These are phyloP conservation scores for Colletotrichum euphorbiae DNA, from an alignment of 2,329 filamentous ascomycete genomes.

Conservation along the genomic window DNA sequence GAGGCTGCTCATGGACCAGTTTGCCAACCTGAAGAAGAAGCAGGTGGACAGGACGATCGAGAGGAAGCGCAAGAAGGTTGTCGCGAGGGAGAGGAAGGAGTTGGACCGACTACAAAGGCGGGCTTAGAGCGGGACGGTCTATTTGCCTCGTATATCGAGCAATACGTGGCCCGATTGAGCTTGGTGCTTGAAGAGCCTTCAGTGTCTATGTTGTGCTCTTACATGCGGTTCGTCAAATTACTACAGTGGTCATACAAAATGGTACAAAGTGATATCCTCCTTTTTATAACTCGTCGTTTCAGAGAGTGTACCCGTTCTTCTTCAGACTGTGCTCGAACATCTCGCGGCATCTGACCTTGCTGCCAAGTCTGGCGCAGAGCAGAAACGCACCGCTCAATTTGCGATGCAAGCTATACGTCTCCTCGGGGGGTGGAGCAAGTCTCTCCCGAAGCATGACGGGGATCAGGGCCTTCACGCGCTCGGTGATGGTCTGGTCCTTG, in stretches of 20 bases:
- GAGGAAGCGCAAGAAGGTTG: slow-evolving; percentile 88
- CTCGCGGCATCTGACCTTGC: slow-evolving; percentile 81
- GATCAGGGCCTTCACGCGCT: slow-evolving; percentile 87
- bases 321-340: slow-evolving; percentile 75
- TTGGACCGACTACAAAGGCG: slow-evolving; percentile 59
- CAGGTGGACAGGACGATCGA: slow-evolving; percentile 88
- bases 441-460: slow-evolving; percentile 93
- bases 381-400: slow-evolving; percentile 97
- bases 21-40: slow-evolving; percentile 84
- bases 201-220: slow-evolving; percentile 10
- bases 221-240: slow-evolving; percentile 2
- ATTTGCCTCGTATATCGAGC: slow-evolving; percentile 11
- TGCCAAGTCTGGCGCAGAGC: slow-evolving; percentile 87
- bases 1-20: slow-evolving; percentile 81
- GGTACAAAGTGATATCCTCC: slow-evolving; percentile 15
- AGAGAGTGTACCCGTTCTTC: slow-evolving; percentile 46
- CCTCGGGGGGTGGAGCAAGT: slow-evolving; percentile 91
- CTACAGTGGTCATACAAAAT: slow-evolving; percentile 37
- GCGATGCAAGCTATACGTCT: slow-evolving; percentile 95
- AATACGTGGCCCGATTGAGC: neutral
- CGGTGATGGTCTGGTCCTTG: slow-evolving; percentile 93
- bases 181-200: neutral
- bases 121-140: neutral
- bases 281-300: neutral
- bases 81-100: slow-evolving; percentile 84